Base-by-base conservation (phyloP, 208 protist genomes). In the Angomonas desouzai region DNA sequence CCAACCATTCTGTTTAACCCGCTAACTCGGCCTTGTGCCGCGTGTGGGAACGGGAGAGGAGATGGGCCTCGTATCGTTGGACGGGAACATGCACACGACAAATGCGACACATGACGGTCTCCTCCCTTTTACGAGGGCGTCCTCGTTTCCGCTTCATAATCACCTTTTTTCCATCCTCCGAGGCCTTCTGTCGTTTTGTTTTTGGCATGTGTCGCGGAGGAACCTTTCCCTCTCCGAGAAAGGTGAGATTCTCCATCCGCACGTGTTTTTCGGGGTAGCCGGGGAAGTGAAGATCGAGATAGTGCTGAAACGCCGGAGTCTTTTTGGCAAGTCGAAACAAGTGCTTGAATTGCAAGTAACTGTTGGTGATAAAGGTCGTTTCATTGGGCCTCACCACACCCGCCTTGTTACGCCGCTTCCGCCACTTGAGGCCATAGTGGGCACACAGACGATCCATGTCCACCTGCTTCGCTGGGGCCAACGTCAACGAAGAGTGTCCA, bases 201-300 rank as follows among this genome's bases (percentile, higher is more conserved):
- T 62, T 55, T 43, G 65, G 69, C 45, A 74, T 48, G 56, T 80
- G 73, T 0, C 85, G 81, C 28, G 85, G 81, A 6, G 81, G 85
- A 33, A 88, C 81, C 16, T 62, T 70, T 40, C 76, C 85, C 4
- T 73, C 74, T 32, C 57, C 59, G 3, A 91, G 60, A 55, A 84
- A 79, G 45, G 74, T 56, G 43, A 81, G 56, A 27, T 72, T 79
- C 61, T 91, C 81, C 85, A 91, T 91, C 23, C 85, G 72, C n/a
- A 63, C 58, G 73, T 91, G 85, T 69, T 91, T 91, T 10, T 64
- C 23, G 1, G 85, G 85, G 72, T 91, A 91, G 10, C 79, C 81
- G 25, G 85, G 81, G 51, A 87, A 91, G 68, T 89, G 78, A 40
- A 49, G 10, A 20, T 82, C 60, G 0, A 91, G 28, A 43, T 87